Conservation (phyloP, 2,329 filamentous ascomycete species). For the Neofusicoccum kwambonambiense region DNA sequence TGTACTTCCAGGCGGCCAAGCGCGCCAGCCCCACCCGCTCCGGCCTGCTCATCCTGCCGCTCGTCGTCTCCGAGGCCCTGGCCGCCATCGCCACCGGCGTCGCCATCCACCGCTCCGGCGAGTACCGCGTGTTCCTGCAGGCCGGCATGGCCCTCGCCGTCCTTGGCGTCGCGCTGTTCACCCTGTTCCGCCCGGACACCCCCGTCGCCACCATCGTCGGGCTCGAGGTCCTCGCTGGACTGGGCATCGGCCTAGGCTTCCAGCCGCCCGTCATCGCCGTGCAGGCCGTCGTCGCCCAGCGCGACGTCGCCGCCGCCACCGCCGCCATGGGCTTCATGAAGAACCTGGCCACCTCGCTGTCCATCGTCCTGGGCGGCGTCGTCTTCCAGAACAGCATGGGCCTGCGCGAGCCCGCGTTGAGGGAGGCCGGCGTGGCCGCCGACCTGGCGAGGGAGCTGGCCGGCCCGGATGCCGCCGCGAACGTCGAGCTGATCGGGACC, state of each 20-base stretch:
- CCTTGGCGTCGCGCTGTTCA: slow-evolving; percentile 37
- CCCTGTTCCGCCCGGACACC: slow-evolving; percentile 30
- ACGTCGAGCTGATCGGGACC: slow-evolving; percentile 54
- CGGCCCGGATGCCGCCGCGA: slow-evolving; percentile 60
- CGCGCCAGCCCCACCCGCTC: slow-evolving; percentile 61
- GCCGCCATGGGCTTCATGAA: slow-evolving; percentile 52
- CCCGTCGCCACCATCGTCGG: slow-evolving; percentile 41
- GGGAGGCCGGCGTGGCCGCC: slow-evolving; percentile 48
- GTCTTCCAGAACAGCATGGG: slow-evolving; percentile 58
- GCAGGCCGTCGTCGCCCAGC: slow-evolving; percentile 51
- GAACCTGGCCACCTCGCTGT: slow-evolving; percentile 46
- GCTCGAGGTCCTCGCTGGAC: slow-evolving; percentile 51
- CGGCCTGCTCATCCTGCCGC: slow-evolving; percentile 58
- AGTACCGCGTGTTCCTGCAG: slow-evolving; percentile 41
- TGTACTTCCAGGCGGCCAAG: slow-evolving; percentile 70
- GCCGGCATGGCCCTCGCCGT: slow-evolving; percentile 32
- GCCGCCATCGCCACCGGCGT: slow-evolving; percentile 48
- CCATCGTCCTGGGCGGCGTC: slow-evolving; percentile 50
- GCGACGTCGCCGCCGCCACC: slow-evolving; percentile 52
- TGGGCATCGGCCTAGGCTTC: slow-evolving; percentile 55
- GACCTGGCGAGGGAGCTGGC: slow-evolving; percentile 50
- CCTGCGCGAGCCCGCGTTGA: slow-evolving; percentile 36
- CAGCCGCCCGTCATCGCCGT: slow-evolving; percentile 56
- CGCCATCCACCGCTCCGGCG: slow-evolving; percentile 46
- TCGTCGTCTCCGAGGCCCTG: slow-evolving; percentile 60